Conservation (phyloP, 306 rosid species). For the Rosa multiflora region DNA sequence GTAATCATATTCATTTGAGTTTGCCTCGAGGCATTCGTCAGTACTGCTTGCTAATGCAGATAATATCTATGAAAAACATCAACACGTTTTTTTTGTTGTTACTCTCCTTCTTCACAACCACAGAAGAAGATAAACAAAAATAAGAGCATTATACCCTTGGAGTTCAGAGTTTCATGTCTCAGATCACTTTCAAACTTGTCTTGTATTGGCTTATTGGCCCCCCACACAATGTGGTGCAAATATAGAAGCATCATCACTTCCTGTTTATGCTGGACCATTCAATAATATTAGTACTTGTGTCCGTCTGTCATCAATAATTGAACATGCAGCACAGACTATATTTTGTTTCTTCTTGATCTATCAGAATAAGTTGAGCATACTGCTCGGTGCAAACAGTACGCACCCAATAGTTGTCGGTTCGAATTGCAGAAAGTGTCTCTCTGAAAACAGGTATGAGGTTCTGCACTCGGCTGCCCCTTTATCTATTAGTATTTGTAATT, state of each 20-base stretch:
- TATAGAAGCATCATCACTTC: background rate
- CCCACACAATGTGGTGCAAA: background rate
- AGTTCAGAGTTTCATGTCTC: background rate
- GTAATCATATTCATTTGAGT: background rate
- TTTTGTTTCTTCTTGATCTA: background rate
- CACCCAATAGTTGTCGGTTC: background rate
- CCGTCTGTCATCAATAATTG: background rate
- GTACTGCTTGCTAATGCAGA: background rate
- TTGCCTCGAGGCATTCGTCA: conserved; percentile 16
- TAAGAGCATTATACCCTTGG: background rate
- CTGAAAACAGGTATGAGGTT: background rate
- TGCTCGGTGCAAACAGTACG: background rate
- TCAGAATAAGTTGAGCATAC: background rate
- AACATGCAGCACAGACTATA: conserved; percentile 6
- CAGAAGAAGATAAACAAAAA: background rate
- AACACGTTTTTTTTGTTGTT: background rate
- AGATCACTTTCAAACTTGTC: conserved; percentile 6
- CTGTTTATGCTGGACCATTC: conserved; percentile 2
- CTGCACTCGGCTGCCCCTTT: background rate
- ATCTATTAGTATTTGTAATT: background rate
- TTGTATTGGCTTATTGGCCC: background rate
- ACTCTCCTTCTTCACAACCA: conserved; percentile 8
- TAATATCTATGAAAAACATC: conserved; percentile 1
- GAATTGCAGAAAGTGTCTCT: background rate
- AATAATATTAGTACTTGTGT: background rate